Evolutionary conservation across 805 yeast genomes (phyloP).

Genomic region (Barnettozyma populi): DNA sequence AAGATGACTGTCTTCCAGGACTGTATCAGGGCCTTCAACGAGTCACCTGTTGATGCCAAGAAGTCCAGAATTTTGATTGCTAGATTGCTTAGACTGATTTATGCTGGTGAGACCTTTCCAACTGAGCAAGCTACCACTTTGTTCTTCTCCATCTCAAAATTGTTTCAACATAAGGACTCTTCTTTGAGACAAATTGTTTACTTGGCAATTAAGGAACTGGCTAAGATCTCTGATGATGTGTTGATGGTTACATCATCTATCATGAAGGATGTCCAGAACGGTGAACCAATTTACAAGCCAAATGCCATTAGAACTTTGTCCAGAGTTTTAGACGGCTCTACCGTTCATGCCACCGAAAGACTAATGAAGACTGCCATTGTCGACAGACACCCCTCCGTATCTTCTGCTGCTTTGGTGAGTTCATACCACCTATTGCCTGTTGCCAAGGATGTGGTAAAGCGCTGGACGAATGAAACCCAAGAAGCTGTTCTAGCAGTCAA

Average conservation of each 20-base stretch:
- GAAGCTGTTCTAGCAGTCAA: constrained; percentile 68
- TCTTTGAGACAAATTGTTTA: constrained; percentile 90
- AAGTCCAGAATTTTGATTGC: constrained; percentile 82
- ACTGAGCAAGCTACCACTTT: constrained; percentile 84
- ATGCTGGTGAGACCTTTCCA: constrained; percentile 84
- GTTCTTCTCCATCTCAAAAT: constrained; percentile 89
- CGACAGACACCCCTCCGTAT: constrained; percentile 78
- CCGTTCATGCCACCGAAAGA: constrained; percentile 91
- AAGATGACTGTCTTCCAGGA: constrained; percentile 97
- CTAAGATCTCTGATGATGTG: constrained; percentile 80
- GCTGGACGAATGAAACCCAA: constrained; percentile 92
- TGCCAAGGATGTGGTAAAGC: constrained; percentile 85
- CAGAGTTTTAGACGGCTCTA: constrained; percentile 82
- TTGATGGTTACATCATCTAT: constrained; percentile 97
- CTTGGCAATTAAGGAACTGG: constrained; percentile 87
- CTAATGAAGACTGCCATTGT: constrained; percentile 89
- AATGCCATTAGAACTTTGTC: constrained; percentile 91
- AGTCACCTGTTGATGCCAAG: constrained; percentile 81
- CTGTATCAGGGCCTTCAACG: constrained; percentile 88
- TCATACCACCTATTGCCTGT: constrained; percentile 87
- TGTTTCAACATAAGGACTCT: constrained; percentile 88
- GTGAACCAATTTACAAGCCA: constrained; percentile 81
- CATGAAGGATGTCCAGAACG: constrained; percentile 95
- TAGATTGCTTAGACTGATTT: constrained; percentile 73
- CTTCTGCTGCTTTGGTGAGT: constrained; percentile 91